Percentiles rank a stretch among this genome's conserved stretches.
Conservation (phyloP, 305 asterid species). For the Fraxinus nigra region DNA sequence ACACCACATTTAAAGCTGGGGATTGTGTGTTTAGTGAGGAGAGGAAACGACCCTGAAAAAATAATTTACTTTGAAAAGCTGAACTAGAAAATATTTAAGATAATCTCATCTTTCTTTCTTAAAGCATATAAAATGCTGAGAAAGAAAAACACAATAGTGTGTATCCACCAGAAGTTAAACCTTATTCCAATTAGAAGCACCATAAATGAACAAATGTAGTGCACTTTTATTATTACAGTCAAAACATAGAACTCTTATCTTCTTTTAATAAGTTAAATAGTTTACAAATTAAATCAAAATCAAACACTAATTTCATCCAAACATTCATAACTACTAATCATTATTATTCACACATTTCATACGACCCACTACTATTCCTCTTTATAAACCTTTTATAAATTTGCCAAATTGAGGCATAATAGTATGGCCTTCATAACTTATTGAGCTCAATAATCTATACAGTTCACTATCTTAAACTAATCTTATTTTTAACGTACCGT, state of each 20-base stretch:
- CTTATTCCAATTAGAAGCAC: not conserved
- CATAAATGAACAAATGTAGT: not conserved
- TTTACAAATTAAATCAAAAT: not conserved
- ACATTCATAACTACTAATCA: not conserved
- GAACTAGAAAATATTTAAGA: not conserved
- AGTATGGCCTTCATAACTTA: not conserved
- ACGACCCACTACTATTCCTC: not conserved
- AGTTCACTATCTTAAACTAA: not conserved
- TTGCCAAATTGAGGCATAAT: not conserved
- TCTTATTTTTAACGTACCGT: not conserved
- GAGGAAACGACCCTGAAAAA: slow-evolving; percentile 78
- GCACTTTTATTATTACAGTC: not conserved
- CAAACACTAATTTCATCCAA: not conserved
- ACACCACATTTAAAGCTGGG: slow-evolving; percentile 85
- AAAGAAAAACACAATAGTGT: not conserved
- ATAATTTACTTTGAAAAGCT: slow-evolving; percentile 11
- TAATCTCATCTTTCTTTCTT: not conserved
- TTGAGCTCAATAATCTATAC: not conserved
- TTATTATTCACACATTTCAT: not conserved
- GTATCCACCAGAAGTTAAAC: not conserved
- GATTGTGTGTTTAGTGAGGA: slow-evolving; percentile 79
- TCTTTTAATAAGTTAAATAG: not conserved
- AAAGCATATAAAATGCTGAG: not conserved
- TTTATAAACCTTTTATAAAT: no score
- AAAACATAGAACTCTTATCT: not conserved